Conservation (phyloP, 352 stramenopile species). For the Bremia lactucae region DNA sequence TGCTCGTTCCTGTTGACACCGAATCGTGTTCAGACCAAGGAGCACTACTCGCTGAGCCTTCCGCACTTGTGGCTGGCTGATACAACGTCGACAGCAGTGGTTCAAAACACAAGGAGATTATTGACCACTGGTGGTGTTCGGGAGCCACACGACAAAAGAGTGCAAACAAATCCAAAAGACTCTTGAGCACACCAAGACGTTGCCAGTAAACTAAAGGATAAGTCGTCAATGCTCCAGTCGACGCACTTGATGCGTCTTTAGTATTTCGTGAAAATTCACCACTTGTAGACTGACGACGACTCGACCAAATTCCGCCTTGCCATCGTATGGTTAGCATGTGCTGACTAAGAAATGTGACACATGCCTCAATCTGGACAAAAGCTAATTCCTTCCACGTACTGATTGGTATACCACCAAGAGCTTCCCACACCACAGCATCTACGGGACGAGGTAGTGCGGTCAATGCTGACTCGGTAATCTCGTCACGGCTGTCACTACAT, state of each 20-base stretch:
- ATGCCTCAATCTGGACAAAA: constrained; percentile 30
- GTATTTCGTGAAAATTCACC: constrained; percentile 8
- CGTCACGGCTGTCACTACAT: constrained; percentile 4
- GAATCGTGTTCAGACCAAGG: constrained; percentile 69
- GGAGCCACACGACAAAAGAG: constrained; percentile 49
- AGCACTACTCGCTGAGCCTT: constrained; percentile 48
- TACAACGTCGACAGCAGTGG: constrained; percentile 73
- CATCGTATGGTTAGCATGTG: constrained; percentile 52
- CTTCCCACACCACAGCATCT: constrained; percentile 61
- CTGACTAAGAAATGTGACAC: constrained; percentile 45
- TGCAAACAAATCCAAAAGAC: constrained; percentile 69
- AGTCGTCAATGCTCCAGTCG: constrained; percentile 9
- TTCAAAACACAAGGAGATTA: constrained; percentile 69
- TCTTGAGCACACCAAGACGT: constrained; percentile 55
- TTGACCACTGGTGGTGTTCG: constrained; percentile 50
- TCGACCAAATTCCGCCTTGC: constrained; percentile 27
- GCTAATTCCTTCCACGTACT: constrained; percentile 37
- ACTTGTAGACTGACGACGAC: constrained; percentile 1
- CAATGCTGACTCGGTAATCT: constrained; percentile 3
- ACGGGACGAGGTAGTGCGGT: constrained; percentile 35
- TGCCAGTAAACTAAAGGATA: constrained; percentile 66
- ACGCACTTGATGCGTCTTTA: constrained; percentile 3
- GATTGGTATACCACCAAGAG: constrained; percentile 37
- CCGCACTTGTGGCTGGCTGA: constrained; percentile 54
- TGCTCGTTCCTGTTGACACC: constrained; percentile 54